Conservation (phyloP, 2,329 filamentous ascomycete genomes). For the Diplodia mutila region DNA sequence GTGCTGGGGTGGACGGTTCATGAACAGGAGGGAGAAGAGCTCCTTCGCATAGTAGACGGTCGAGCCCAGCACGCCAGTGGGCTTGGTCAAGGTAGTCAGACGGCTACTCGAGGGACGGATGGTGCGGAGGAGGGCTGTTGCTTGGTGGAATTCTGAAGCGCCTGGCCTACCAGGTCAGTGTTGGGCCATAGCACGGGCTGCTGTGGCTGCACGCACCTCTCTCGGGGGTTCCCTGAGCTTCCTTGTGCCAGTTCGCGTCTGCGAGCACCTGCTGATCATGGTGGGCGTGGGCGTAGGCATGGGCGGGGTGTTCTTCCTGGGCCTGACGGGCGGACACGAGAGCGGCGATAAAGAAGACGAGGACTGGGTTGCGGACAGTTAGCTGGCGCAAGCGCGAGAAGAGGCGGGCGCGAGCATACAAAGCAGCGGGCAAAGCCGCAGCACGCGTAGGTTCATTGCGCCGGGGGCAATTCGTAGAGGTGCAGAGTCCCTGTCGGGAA, state of each 20-base stretch:
- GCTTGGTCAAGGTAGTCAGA: slow-evolving; percentile 52
- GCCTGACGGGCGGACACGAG: slow-evolving; percentile 32
- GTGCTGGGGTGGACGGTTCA: slow-evolving; percentile 61
- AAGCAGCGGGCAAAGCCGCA: slow-evolving; percentile 27
- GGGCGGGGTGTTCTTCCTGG: slow-evolving; percentile 21
- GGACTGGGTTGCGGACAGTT: slow-evolving; percentile 32
- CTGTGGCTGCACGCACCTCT: slow-evolving; percentile 9
- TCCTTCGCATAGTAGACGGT: slow-evolving; percentile 65
- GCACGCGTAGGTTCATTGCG: slow-evolving; percentile 19
- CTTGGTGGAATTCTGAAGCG: slow-evolving; percentile 42
- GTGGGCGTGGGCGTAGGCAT: neutral
- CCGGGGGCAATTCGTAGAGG: slow-evolving; percentile 1
- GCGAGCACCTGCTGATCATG: slow-evolving; percentile 18
- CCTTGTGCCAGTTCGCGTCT: slow-evolving; percentile 13
- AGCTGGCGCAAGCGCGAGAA: neutral
- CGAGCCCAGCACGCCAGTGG: slow-evolving; percentile 61
- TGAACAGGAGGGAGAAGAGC: slow-evolving; percentile 66
- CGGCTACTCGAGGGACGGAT: slow-evolving; percentile 46
- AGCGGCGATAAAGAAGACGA: slow-evolving; percentile 38
- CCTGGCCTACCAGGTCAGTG: slow-evolving; percentile 29
- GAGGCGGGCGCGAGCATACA: slow-evolving; percentile 8
- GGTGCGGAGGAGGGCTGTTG: slow-evolving; percentile 45
- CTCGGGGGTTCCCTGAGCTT: neutral
- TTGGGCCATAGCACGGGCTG: neutral
- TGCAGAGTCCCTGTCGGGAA: neutral